These are phyloP conservation scores for Bipolaris victoriae DNA, from an alignment of 2,329 filamentous ascomycete species.

Conservation along the genomic window DNA sequence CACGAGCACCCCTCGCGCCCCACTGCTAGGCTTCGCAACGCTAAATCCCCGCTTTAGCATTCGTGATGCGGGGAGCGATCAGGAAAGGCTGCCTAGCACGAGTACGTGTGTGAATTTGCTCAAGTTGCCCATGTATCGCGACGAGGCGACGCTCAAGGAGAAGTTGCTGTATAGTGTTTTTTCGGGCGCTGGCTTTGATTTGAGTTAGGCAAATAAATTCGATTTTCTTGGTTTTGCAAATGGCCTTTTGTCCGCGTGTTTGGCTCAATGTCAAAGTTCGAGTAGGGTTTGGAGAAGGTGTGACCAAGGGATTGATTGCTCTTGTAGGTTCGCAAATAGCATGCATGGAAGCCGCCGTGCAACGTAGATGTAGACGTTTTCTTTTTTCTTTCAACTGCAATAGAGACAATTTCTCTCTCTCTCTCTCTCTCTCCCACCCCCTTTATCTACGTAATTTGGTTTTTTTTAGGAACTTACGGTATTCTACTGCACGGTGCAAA, in stretches of 20 bases:
- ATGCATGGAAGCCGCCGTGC: too few relatives aligned
- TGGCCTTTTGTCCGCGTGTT: too few relatives aligned
- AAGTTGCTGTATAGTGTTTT: slow-evolving; percentile 91
- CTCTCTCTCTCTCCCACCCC: too few relatives aligned
- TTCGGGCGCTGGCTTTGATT: slow-evolving; percentile 89
- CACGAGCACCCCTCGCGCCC: slow-evolving; percentile 88
- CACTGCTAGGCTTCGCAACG: slow-evolving; percentile 85
- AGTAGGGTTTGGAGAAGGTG: too few relatives aligned
- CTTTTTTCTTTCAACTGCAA: too few relatives aligned
- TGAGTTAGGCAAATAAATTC: slow-evolving; percentile 33
- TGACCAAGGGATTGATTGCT: too few relatives aligned
- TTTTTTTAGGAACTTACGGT: background rate
- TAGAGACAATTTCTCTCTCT: too few relatives aligned
- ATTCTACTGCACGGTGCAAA: background rate
- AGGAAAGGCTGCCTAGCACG: slow-evolving; percentile 83
- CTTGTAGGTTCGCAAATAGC: too few relatives aligned
- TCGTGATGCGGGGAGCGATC: slow-evolving; percentile 77
- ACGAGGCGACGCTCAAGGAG: slow-evolving; percentile 68
- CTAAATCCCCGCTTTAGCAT: slow-evolving; percentile 89
- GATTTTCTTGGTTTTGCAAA: too few relatives aligned
- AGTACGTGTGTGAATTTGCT: slow-evolving; percentile 96
- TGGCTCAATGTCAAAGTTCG: too few relatives aligned
- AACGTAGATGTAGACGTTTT: too few relatives aligned
- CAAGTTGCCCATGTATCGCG: slow-evolving; percentile 84
- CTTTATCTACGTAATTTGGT: background rate